Conservation (phyloP, 306 rosid species). For the Oxytropis ochrocephala region DNA sequence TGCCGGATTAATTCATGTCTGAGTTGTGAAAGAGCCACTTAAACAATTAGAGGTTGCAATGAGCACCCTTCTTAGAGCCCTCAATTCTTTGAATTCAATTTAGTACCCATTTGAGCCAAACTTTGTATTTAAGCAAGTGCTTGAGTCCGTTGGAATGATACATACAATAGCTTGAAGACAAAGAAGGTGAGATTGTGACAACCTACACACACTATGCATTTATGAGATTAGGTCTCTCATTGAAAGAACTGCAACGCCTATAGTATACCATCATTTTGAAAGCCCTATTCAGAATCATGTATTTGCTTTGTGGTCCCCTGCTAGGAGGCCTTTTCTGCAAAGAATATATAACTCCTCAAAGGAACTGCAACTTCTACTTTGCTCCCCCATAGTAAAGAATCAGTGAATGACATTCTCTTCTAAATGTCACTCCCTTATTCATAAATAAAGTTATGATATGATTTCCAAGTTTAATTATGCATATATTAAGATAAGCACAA, state of each 20-base stretch:
- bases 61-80: background rate
- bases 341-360: conserved; percentile 41
- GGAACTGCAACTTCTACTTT: conserved; percentile 23
- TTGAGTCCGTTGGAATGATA: conserved; percentile 24
- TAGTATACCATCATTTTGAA: conserved; percentile 28
- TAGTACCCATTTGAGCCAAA: conserved; percentile 29
- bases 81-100: conserved; percentile 21
- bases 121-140: conserved; percentile 20
- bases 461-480: background rate
- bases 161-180: conserved; percentile 33
- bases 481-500: background rate
- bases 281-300: conserved; percentile 32
- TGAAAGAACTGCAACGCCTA: conserved; percentile 37
- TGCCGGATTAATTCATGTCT: no score
- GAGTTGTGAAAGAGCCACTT: no score
- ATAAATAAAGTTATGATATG: no score
- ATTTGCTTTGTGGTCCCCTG: conserved; percentile 49
- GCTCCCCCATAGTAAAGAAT: conserved; percentile 20
- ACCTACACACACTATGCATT: conserved; percentile 42
- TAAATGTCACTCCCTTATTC: no score
- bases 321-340: background rate
- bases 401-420: conserved; percentile 29
- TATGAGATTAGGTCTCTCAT: conserved; percentile 56
- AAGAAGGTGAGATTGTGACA: conserved; percentile 34
- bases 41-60: no score